These are phyloP conservation scores for Aspergillus arachidicola DNA, from an alignment of 2,329 filamentous ascomycete genomes.

Conservation along the genomic window DNA sequence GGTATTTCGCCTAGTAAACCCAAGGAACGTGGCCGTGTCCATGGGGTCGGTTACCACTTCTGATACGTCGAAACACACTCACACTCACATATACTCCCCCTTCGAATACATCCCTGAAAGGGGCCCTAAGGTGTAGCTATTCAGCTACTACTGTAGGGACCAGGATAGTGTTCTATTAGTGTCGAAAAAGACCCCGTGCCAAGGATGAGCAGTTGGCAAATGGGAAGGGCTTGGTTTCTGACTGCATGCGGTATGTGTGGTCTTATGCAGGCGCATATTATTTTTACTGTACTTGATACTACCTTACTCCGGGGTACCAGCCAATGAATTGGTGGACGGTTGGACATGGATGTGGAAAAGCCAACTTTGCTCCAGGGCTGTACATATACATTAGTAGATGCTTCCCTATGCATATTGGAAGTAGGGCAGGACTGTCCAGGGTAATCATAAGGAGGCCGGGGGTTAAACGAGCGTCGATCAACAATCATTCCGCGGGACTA, in stretches of 20 bases:
- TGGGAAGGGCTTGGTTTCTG: neutral
- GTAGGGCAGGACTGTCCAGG: neutral
- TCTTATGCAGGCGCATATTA: slow-evolving; percentile 1
- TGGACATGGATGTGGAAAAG: neutral
- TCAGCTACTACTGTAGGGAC: slow-evolving; percentile 14
- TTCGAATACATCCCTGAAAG: neutral
- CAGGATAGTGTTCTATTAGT: slow-evolving; percentile 1
- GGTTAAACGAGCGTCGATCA: neutral
- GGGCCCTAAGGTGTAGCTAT: neutral
- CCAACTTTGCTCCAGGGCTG: neutral
- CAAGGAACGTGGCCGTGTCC: neutral
- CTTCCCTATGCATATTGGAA: neutral
- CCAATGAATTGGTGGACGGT: neutral
- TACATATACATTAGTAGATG: neutral
- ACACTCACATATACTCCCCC: neutral
- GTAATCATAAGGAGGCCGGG: neutral
- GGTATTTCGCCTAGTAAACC: neutral
- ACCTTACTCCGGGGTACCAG: neutral
- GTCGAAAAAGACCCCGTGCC: neutral
- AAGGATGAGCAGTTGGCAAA: neutral
- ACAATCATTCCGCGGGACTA: neutral
- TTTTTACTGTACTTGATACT: neutral
- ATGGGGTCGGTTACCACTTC: neutral
- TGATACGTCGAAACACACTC: neutral
- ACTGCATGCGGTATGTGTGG: neutral